A percentile compares a stretch with the other conserved stretches of the same genome.
Conservation (phyloP, 371 early-diverging fungal species). For the Apophysomyces trapeziformis region DNA sequence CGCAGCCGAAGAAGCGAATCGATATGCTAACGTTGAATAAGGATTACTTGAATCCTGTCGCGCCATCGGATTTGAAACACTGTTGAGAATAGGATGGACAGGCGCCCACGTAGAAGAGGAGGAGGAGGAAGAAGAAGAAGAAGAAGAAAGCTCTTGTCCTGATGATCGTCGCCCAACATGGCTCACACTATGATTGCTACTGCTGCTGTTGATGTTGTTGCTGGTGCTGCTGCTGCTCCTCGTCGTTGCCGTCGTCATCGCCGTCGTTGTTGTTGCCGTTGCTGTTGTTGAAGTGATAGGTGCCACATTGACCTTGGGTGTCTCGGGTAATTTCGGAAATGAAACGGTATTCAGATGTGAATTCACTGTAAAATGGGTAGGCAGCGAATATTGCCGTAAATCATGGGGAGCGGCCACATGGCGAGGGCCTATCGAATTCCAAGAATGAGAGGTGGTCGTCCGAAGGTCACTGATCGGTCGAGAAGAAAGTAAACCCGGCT, state of each 20-base stretch:
- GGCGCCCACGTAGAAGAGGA: neutral
- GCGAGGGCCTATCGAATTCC: neutral
- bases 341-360: constrained; percentile 27
- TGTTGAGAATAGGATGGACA: neutral
- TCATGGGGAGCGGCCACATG: constrained; percentile 6
- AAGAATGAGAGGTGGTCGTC: neutral
- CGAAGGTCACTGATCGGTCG: neutral
- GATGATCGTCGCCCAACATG: neutral
- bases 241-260: too few relatives aligned
- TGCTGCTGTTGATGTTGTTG: too few relatives aligned
- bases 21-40: constrained; percentile 22
- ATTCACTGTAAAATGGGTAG: constrained; percentile 26
- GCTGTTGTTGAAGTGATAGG: constrained; percentile 21
- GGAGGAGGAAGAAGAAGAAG: too few relatives aligned
- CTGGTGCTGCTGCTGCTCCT: too few relatives aligned
- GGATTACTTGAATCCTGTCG: constrained; percentile 22
- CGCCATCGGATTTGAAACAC: neutral
- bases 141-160: neutral
- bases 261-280: too few relatives aligned
- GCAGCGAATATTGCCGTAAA: constrained; percentile 12
- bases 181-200: neutral
- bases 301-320: constrained; percentile 41
- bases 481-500: neutral
- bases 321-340: constrained; percentile 16
- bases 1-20: constrained; percentile 23